phyloP scores from a whole-genome alignment of 192 early-diverging fungal species.

The Chytriomyces hyalinus region DNA sequence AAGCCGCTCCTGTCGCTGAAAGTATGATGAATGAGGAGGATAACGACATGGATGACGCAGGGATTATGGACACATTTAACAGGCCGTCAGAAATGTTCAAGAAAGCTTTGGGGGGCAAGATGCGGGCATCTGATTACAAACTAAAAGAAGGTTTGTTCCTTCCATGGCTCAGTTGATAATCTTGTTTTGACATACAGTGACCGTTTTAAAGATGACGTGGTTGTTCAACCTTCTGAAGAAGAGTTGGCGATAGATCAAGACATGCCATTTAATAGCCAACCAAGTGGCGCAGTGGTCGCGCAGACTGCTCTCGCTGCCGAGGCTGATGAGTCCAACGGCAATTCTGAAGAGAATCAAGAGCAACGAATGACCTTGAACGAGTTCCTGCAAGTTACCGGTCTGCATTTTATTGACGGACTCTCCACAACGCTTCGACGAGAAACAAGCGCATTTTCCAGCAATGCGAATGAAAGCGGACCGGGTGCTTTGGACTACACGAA shows the following conservation, averaged over 20 bases:
- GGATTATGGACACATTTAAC: conserved; percentile 19
- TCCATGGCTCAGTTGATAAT: not conserved
- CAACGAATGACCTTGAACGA: conserved; percentile 25
- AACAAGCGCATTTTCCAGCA: conserved; percentile 39
- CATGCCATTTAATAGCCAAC: not conserved
- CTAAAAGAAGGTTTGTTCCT: not conserved
- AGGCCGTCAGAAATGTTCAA: conserved; percentile 16
- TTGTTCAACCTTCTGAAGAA: not conserved
- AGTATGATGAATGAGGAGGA: conserved; percentile 7
- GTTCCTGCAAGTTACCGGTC: conserved; percentile 44
- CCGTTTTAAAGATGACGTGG: not conserved
- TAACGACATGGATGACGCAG: conserved; percentile 1
- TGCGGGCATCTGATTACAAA: too few species aligned
- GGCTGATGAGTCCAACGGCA: not conserved
- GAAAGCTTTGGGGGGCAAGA: not conserved
- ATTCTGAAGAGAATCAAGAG: not conserved
- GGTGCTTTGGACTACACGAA: conserved; percentile 32
- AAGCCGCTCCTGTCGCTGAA: not conserved
- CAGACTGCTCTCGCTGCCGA: not conserved
- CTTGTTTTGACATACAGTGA: not conserved
- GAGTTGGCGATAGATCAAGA: too few species aligned
- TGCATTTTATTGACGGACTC: conserved; percentile 43
- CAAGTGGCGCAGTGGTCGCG: not conserved
- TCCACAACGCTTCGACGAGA: conserved; percentile 42
- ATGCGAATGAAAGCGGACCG: conserved; percentile 3